Evolutionary conservation across 2,329 filamentous ascomycete species (phyloP), one percentile per base, ranked within the genome.

Genomic region (Neodidymelliopsis sp.): DNA sequence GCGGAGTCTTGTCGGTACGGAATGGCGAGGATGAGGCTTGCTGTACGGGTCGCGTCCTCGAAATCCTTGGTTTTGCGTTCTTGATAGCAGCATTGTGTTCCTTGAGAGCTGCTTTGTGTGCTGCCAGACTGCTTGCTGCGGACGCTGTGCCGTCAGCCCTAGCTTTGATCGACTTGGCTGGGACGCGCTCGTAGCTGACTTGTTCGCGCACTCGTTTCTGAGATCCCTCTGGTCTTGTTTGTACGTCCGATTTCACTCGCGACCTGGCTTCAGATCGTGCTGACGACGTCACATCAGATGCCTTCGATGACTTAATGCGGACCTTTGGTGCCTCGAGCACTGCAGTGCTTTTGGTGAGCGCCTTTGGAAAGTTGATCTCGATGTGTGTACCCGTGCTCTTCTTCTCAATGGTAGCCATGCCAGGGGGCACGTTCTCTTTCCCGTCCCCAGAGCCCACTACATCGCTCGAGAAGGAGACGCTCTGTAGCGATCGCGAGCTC

Each of bases 391-490:
- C 60, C 11, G 49, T 45, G 27, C 55, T 43, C 52, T 69, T 69
- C 40, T 45, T 59, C 33, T 65, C 59, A 8, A 63, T 51, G 4
- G 65, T 56, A 11, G 64, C 60, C 43, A 63, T 56, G n/a, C 77
- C 78, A 1, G 83, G 84, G 11, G 83, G 83, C 4, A 85, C 62
- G 54, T 87, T 87, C 65, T 87, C 84, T 59, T 87, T 87, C 5
- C 84, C 84, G 4, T 77, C 77, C 24, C 81, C 81, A 37, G 76
- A 76, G 18, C 82, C 83, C 49, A 73, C 60, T n/a, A 80, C 63
- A 58, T 84, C 80, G 31, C 72, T 60, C 13, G 68, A 65, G 29
- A 72, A 68, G 4, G 71, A 70, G 6, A 67, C 61, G 35, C 75
- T 75, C 55, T 81, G 80, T 6, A 69, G 50, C 19, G 62, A 63